These are phyloP conservation scores for Leccinum laetum DNA, from an alignment of 1,284 basidiomycete species.

Conservation along the genomic window DNA sequence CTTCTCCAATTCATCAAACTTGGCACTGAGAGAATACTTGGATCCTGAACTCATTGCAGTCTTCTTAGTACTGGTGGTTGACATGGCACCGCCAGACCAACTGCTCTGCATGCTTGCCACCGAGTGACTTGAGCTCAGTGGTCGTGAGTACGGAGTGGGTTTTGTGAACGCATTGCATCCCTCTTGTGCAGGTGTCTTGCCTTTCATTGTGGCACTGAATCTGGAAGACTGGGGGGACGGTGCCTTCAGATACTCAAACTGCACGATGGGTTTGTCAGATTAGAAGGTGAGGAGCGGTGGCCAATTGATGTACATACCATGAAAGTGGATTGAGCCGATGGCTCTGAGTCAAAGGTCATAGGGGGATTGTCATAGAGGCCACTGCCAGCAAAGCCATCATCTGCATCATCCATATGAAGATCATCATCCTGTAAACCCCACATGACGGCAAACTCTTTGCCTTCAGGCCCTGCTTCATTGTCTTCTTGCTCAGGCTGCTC, in stretches of 20 bases:
- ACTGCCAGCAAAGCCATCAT: not conserved
- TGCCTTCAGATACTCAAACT: no score
- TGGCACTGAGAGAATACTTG: no score
- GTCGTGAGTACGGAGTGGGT: not conserved
- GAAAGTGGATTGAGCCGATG: not conserved
- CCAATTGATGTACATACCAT: not conserved
- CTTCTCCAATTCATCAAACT: no score
- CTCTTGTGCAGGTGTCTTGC: not conserved
- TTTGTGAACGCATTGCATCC: not conserved
- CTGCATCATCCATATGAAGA: not conserved
- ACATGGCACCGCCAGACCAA: no score
- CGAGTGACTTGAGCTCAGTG: no score
- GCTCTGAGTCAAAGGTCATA: not conserved
- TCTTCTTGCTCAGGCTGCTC: no score
- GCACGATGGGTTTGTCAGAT: not conserved
- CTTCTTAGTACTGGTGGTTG: no score
- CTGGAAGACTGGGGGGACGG: not conserved
- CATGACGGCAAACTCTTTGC: no score
- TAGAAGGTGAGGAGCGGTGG: not conserved
- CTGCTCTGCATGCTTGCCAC: no score
- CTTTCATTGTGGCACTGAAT: not conserved
- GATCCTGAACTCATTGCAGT: no score
- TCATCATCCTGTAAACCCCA: no score
- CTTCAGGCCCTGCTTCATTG: no score
- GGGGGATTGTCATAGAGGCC: not conserved